Conservation (phyloP, 2,329 filamentous ascomycete species). For the Claviceps humidiphila region DNA sequence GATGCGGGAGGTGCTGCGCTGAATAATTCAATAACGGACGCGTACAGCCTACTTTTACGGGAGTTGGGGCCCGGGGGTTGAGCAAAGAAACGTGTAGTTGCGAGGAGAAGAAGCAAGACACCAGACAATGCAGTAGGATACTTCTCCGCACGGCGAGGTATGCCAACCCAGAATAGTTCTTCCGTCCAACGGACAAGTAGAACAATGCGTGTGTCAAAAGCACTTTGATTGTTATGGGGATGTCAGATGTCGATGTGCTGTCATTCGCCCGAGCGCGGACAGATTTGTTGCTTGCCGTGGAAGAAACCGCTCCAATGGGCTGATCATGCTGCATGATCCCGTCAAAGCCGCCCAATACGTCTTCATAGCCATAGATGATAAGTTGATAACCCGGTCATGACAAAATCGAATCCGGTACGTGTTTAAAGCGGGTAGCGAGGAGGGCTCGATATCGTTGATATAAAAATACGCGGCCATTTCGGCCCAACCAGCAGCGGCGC, state of each 20-base stretch:
- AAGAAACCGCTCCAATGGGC: not conserved
- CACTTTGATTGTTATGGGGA: no score
- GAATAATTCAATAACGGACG: no score
- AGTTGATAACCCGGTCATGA: not conserved
- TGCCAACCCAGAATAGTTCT: not conserved
- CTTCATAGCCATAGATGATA: not conserved
- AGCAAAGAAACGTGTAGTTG: no score
- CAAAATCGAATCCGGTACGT: not conserved
- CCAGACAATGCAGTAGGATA: not conserved
- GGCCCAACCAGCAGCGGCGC: no score
- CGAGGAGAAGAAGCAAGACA: not conserved
- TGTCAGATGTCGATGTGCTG: no score
- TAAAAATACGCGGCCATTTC: no score
- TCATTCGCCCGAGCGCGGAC: not conserved
- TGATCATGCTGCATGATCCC: not conserved
- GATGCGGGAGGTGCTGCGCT: no score
- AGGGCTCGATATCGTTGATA: no score
- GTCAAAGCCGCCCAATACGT: not conserved
- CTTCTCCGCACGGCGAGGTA: not conserved
- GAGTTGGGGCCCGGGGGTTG: no score
- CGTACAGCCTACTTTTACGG: no score
- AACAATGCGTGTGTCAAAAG: no score
- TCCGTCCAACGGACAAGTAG: not conserved
- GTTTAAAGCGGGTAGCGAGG: no score
- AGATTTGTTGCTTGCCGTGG: not conserved